These are phyloP conservation scores for Myochromella boudieri DNA, from an alignment of 768 basidiomycete genomes.

Conservation along the genomic window DNA sequence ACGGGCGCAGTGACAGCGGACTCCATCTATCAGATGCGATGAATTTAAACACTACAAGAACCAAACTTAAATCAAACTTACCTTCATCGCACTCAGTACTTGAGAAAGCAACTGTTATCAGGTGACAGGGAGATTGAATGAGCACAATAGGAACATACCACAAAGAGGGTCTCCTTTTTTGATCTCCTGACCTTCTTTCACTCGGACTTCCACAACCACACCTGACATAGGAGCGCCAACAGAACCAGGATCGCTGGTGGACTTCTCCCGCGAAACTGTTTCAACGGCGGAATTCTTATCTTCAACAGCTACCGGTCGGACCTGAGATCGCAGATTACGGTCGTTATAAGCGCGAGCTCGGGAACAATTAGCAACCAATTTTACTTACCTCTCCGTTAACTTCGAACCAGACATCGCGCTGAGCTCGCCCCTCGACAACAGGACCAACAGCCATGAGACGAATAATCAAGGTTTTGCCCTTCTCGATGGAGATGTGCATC, in stretches of 20 bases:
- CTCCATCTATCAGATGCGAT: conserved; percentile 75
- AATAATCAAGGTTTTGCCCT: conserved; percentile 96
- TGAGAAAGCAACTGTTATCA: conserved; percentile 20
- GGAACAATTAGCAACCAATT: conserved; percentile 6
- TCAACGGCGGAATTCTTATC: conserved; percentile 98
- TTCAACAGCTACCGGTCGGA: conserved; percentile 93
- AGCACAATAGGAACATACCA: conserved; percentile 49
- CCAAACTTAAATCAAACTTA: conserved; percentile 30
- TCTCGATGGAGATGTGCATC: conserved; percentile 94
- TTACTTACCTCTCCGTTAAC: conserved; percentile 85
- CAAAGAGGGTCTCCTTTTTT: conserved; percentile 97
- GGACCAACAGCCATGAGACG: conserved; percentile 94
- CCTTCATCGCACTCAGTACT: conserved; percentile 99
- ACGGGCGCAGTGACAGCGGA: conserved; percentile 95
- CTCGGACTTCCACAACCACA: conserved; percentile 96
- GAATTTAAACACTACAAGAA: conserved; percentile 11
- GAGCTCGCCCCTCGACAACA: conserved; percentile 87
- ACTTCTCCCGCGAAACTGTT: conserved; percentile 92
- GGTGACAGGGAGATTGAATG: conserved; percentile 14
- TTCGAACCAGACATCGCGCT: conserved; percentile 98
- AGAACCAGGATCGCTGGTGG: conserved; percentile 91
- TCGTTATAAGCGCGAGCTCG: conserved; percentile 9
- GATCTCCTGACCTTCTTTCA: conserved; percentile 97
- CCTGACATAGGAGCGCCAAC: conserved; percentile 98
- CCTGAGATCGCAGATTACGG: conserved; percentile 44